Percentiles rank a stretch among this genome's conserved stretches.
Conservation (phyloP, 2,329 filamentous ascomycete species). For the Ascochyta lentis region DNA sequence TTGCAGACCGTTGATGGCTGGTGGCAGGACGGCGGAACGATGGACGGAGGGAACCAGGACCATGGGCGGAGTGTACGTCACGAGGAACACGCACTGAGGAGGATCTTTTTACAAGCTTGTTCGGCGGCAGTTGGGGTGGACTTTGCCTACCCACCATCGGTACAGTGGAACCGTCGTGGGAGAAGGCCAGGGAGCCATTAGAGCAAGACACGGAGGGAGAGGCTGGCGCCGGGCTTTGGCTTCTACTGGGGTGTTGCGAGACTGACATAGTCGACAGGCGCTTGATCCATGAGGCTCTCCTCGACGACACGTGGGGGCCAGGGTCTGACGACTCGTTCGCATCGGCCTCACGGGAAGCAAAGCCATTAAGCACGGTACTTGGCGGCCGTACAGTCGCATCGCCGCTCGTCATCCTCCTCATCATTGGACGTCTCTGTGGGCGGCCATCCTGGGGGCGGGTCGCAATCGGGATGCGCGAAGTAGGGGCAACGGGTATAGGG, state of each 20-base stretch:
- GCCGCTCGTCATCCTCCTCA: slow-evolving; percentile 44
- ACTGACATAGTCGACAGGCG: slow-evolving; percentile 73
- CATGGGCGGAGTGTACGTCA: slow-evolving; percentile 52
- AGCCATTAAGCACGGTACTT: slow-evolving; percentile 27
- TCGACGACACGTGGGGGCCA: slow-evolving; percentile 36
- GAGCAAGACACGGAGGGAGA: slow-evolving; percentile 71
- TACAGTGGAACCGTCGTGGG: slow-evolving; percentile 62
- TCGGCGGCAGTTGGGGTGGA: slow-evolving; percentile 61
- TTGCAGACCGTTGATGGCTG: slow-evolving; percentile 78
- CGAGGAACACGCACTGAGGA: slow-evolving; percentile 61
- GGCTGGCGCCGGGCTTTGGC: slow-evolving; percentile 70
- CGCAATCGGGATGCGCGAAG: slow-evolving; percentile 36
- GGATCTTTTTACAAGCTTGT: slow-evolving; percentile 79
- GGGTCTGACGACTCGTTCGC: slow-evolving; percentile 36
- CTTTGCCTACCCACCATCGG: slow-evolving; percentile 63
- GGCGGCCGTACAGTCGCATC: slow-evolving; percentile 32
- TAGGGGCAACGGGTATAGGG: slow-evolving; percentile 31
- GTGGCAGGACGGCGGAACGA: slow-evolving; percentile 76
- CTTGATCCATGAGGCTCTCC: slow-evolving; percentile 71
- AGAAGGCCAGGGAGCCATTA: slow-evolving; percentile 60
- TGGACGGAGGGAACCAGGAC: slow-evolving; percentile 67
- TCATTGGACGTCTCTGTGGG: slow-evolving; percentile 34
- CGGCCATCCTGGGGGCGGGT: slow-evolving; percentile 41
- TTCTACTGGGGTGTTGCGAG: slow-evolving; percentile 66
- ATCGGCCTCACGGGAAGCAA: slow-evolving; percentile 26